Base-by-base conservation (phyloP, 2,329 filamentous ascomycete species). In the Fusarium transvaalense region DNA sequence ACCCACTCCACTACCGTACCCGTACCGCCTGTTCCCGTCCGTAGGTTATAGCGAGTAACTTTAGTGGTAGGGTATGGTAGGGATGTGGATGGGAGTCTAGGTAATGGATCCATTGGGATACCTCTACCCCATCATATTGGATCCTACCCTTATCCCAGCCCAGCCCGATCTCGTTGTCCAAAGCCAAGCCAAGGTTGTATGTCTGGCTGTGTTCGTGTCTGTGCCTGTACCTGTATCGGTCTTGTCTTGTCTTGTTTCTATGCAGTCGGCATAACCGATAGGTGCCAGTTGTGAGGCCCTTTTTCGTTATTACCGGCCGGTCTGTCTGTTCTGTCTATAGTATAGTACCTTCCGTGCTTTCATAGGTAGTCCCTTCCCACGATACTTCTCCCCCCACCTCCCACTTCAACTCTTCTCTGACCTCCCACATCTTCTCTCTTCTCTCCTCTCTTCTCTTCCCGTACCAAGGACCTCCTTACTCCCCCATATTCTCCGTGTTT, bases 101-200 rank as follows among this genome's bases (percentile, higher is more conserved):
- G n/a, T n/a, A 15, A 43, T 31, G 57, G 54, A 35, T 51, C 47
- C 34, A 39, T 51, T 31, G 56, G n/a, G 58, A 61, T 68, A 69
- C 66, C 55, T 69, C 61, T 66, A 69, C 66, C 66, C 66, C 66
- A 69, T 69, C 66, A 69, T 69, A 56, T 69, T 54, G 61, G 57
- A 66, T 68, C 65, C 65, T 65, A 64, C 64, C 61, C 66, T 69
- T 68, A 69, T 66, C 61, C 61, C 56, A 69, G 61, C 61, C 56
- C 56, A 69, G 66, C 58, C 56, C 61, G 66, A 68, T 58, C 57
- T 54, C 56, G 61, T 62, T 65, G 56, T 66, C 52, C 53, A 48
- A 56, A 39, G 47, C 34, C 47, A 38, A 42, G 48, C n/a, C 47
- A 50, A 42, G 48, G 45, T 48, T 66, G 56, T 42, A 50, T 67